A percentile compares a stretch with the other conserved stretches of the same genome.
Evolutionary conservation across 73 alveolate species (phyloP).

Genomic region (Paramecium octaurelia): DNA sequence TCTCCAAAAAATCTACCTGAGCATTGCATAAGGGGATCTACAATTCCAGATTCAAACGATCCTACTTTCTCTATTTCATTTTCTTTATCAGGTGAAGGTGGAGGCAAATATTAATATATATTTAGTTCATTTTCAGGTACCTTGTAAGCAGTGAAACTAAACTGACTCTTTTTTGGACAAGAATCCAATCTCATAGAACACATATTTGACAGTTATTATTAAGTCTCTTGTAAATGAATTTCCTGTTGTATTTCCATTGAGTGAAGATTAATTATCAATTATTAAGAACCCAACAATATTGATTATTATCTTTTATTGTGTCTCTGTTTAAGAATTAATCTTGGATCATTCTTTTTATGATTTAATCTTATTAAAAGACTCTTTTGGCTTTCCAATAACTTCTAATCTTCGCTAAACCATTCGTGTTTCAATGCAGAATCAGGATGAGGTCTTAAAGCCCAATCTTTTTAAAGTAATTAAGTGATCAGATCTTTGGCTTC

Average conservation of each 20-base stretch:
- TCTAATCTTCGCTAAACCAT: background rate
- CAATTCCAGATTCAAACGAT: background rate
- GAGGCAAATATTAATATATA: background rate
- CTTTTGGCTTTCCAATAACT: background rate
- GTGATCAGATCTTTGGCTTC: constrained; percentile 11
- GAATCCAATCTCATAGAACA: background rate
- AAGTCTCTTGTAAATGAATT: background rate
- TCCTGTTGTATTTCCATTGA: background rate
- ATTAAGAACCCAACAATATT: background rate
- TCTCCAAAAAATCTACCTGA: background rate
- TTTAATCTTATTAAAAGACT: background rate
- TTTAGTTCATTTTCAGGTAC: background rate
- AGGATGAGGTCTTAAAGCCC: background rate
- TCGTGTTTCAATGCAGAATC: background rate
- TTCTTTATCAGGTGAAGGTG: constrained; percentile 3
- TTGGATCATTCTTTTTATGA: background rate
- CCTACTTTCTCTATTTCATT: background rate
- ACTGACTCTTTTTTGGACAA: background rate
- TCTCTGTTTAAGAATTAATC: background rate
- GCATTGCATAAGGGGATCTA: background rate
- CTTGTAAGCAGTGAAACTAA: background rate
- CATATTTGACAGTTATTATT: background rate
- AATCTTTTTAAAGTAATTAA: background rate
- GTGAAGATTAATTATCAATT: background rate
- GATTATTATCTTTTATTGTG: background rate